Conservation (phyloP, 1,139 yeast species). For the Saccharomycopsis hybrid region DNA sequence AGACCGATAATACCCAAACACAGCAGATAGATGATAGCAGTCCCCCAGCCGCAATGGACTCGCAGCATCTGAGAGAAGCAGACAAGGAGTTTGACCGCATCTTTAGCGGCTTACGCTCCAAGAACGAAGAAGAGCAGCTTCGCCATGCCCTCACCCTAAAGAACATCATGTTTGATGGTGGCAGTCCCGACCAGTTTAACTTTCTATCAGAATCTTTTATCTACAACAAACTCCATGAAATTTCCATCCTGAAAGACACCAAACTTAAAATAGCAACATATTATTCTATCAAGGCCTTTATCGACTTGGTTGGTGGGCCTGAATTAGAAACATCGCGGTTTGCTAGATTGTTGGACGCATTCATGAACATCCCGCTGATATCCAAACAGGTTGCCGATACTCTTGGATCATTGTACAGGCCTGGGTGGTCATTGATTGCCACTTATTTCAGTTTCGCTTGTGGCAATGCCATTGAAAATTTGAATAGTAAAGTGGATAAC, state of each 20-base stretch:
- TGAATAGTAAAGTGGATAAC: constrained; percentile 13
- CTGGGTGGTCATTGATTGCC: constrained; percentile 18
- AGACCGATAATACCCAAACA: no score
- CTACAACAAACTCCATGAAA: constrained; percentile 17
- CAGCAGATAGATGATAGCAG: no score
- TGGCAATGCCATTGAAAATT: constrained; percentile 18
- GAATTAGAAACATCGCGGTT: constrained; percentile 19
- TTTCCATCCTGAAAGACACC: constrained; percentile 13
- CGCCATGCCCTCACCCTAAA: constrained; percentile 18
- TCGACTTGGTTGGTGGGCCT: constrained; percentile 18
- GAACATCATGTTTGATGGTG: constrained; percentile 16
- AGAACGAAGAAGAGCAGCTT: constrained; percentile 14
- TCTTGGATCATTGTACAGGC: constrained; percentile 17
- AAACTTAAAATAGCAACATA: constrained; percentile 14
- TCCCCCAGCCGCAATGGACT: no score
- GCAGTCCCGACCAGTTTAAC: constrained; percentile 2
- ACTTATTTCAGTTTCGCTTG: constrained; percentile 16
- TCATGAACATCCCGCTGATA: constrained; percentile 15
- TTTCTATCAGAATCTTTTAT: constrained; percentile 13
- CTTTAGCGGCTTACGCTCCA: constrained; percentile 17
- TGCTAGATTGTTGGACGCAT: constrained; percentile 14
- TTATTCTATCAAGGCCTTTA: constrained; percentile 15
- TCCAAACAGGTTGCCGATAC: constrained; percentile 18
- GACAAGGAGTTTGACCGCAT: constrained; percentile 17
- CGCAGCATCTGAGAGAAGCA: constrained; percentile 5